A percentile compares a stretch with the other conserved stretches of the same genome.
phyloP scores from a whole-genome alignment of 2,329 filamentous ascomycete genomes.

The Rachicladosporium sp. region DNA sequence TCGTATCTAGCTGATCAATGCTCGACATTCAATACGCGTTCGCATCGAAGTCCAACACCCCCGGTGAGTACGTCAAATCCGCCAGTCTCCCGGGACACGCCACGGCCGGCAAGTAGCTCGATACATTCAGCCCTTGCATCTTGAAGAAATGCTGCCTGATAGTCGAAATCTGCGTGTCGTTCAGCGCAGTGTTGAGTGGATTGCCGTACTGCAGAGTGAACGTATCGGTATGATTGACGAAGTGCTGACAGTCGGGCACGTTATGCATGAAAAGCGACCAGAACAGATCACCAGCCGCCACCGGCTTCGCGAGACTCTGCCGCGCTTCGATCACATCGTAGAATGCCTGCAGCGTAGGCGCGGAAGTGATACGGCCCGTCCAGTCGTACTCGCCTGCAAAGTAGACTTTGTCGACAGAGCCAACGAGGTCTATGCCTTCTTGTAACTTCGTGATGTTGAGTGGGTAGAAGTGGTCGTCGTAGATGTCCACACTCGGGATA shows the following conservation, averaged over 20 bases:
- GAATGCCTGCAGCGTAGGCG: conserved; percentile 27
- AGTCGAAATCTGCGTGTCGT: no score
- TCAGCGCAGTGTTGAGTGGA: no score
- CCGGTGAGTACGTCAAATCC: no score
- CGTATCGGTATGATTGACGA: conserved; percentile 33
- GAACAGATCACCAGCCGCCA: conserved; percentile 32
- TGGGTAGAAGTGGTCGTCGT: conserved; percentile 38
- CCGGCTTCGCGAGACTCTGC: conserved; percentile 13
- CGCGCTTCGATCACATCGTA: conserved; percentile 30
- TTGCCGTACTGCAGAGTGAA: no score
- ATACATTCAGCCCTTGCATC: no score
- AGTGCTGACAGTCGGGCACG: conserved; percentile 34
- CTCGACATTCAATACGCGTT: no score
- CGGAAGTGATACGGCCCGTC: conserved; percentile 23
- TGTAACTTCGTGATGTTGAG: conserved; percentile 29
- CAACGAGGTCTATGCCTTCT: conserved; percentile 27
- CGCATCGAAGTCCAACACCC: no score
- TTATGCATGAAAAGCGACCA: conserved; percentile 38
- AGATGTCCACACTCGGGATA: conserved; percentile 35
- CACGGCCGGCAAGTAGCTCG: no score
- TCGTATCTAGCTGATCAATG: no score
- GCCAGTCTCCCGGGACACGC: no score
- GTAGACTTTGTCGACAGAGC: conserved; percentile 28
- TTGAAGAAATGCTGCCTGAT: no score
- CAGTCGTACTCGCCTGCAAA: conserved; percentile 38